phyloP scores from a whole-genome alignment of 225 moss, liverwort and hornwort genomes.

The Antitrichia curtipendula region DNA sequence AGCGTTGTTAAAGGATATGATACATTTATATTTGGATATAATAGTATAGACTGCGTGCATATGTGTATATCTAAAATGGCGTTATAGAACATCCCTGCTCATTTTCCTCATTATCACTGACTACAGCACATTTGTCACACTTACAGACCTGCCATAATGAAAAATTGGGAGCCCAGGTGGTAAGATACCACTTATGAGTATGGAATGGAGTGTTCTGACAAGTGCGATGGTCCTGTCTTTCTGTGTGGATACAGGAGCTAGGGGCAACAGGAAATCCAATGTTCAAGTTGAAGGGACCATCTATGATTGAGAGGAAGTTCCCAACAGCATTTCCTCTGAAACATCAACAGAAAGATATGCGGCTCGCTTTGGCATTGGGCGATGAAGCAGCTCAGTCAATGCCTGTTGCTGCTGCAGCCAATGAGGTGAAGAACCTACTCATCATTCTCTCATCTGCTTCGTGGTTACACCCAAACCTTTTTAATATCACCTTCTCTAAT shows the following conservation, averaged over 20 bases:
- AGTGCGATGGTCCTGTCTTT: neutral
- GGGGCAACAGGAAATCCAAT: conserved; percentile 50
- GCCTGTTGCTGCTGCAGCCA: conserved; percentile 91
- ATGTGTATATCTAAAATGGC: neutral
- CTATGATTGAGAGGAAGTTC: conserved; percentile 59
- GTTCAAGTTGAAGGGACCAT: conserved; percentile 88
- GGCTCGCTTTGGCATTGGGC: conserved; percentile 79
- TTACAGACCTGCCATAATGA: neutral
- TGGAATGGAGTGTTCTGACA: neutral
- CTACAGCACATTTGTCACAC: neutral
- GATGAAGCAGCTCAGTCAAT: conserved; percentile 74
- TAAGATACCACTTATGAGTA: neutral
- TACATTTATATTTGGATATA: neutral
- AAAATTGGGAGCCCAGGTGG: neutral
- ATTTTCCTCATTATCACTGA: neutral
- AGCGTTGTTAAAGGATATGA: neutral
- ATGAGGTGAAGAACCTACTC: conserved; percentile 45
- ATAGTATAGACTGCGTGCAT: neutral
- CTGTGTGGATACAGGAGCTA: conserved; percentile 42
- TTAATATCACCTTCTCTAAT: neutral
- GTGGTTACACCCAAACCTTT: neutral
- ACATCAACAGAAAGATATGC: conserved; percentile 97
- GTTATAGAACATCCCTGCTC: neutral
- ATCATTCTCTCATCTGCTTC: neutral
- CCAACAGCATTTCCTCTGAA: conserved; percentile 68